Evolutionary conservation across 495 filamentous ascomycete genomes (phyloP).

Genomic region (Chlorociboria aeruginascens): DNA sequence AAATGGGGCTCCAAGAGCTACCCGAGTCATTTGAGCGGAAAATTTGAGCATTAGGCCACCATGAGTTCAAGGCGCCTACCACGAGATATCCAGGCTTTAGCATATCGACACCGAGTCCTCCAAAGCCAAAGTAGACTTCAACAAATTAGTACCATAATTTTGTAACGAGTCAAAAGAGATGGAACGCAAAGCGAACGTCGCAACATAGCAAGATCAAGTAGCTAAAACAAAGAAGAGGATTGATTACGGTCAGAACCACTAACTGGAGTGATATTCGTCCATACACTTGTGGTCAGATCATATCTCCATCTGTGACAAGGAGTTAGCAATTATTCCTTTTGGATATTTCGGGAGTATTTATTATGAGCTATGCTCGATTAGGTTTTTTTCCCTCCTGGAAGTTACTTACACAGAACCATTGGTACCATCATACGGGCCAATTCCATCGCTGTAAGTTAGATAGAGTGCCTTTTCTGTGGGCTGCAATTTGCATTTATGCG

Average conservation of each 20-base stretch:
- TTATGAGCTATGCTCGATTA: no score
- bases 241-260: constrained; percentile 19
- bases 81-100: constrained; percentile 42
- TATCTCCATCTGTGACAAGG: constrained; percentile 25
- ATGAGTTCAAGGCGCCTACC: constrained; percentile 42
- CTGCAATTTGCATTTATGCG: constrained; percentile 43
- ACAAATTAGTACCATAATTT: no score
- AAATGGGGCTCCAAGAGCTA: constrained; percentile 9
- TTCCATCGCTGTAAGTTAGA: constrained; percentile 41
- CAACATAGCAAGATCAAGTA: no score
- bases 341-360: no score
- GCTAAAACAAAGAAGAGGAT: no score
- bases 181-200: no score
- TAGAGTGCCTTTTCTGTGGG: constrained; percentile 42
- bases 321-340: no score
- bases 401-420: no score
- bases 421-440: constrained; percentile 39
- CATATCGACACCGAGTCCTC: constrained; percentile 42
- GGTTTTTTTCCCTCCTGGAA: no score
- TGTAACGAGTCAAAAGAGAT: no score
- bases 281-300: constrained; percentile 32
- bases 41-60: constrained; percentile 47
- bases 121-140: constrained; percentile 44
- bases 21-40: constrained; percentile 42
- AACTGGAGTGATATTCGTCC: constrained; percentile 44